Evolutionary conservation across 148 eudicot genomes (phyloP), one percentile per base, ranked within the genome.

Genomic region (Rhododendron mucronatum): DNA sequence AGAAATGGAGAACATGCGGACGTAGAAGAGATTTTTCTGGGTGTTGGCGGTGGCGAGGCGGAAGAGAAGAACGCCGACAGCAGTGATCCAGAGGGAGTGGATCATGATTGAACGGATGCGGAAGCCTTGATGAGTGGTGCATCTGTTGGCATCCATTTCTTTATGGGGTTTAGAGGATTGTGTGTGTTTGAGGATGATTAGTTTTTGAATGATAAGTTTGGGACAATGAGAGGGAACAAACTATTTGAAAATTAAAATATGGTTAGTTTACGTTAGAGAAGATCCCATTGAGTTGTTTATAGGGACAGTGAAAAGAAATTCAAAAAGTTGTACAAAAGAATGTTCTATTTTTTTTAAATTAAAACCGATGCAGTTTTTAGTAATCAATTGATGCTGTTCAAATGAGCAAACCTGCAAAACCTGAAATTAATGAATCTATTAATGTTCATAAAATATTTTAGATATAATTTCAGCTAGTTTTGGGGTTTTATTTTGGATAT

Each of bases 21-120:
- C 44, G 83, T 83, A 83, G 23, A 83, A 7, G 61, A 83, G 13
- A 28, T 9, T 33, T 47, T 75, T 75, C 13, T 83, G 78, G 75
- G 85, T 69, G 57, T 83, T 83, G 85, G 85, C 85, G 61, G 85
- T 83, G 85, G 78, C 85, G 45, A 83, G 78, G 78, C 85, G 78
- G 85, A 83, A 69, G 85, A 83, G 55, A 18, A 83, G 11, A 9
- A 69, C 7, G 37, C 85, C 85, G 12, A 28, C 39, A 26, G 50
- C 39, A 21, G 85, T 83, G 83, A 80, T 50, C 83, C 83, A 80
- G 23, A 50, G 21, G 12, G 83, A 80, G 83, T 80, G 65, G 63
- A 80, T 50, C 16, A 80, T 65, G 11, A 80, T 80, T 11, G 83
- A 80, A 26, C 83, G 83, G 63, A 80, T n/a, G 83, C 63, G 37